Evolutionary conservation across 371 early-diverging fungal genomes (phyloP), one percentile per base, ranked within the genome.

Genomic region (Capniomyces stellatus): DNA sequence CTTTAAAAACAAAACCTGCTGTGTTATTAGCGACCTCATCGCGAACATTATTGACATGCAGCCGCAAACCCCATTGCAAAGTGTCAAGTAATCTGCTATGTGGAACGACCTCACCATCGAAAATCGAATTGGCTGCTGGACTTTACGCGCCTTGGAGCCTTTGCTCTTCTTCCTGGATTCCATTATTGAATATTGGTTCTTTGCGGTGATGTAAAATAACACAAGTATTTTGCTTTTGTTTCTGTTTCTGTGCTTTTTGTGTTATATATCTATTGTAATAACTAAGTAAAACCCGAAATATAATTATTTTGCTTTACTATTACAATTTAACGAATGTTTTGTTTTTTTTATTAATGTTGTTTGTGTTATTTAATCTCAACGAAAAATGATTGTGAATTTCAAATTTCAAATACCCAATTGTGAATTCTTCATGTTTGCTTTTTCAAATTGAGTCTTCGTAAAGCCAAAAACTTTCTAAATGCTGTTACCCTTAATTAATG

Each of bases 21-120:
- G 70, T 0, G 80, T 75, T 23, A 81, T 72, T 51, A 89, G 70
- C 56, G 83, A 87, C 50, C 85, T 80, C 79, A 87, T 73, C 25
- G 81, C 81, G 23, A 79, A 78, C 55, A 89, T 77, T 23, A 89
- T 79, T 35, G 88, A 82, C 55, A 78, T 71, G 22, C 73, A 73
- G 8, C 91, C 91, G 57, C 87, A 88, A 1, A 81, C 81, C 29
- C 85, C 85, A 69, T 90, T 90, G 64, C 82, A 79, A 19, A 90
- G 70, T 3, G 91, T 90, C 52, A 90, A 80, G 52, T 81, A 71
- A 65, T 89, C 91, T 1, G 91, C 91, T 47, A 85, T 61, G 57
- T 80, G 72, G 64, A 90, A 89, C 25, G 66, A 63, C 31, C 71
- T 62, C 29, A 70, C 69, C 71, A 70, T 58, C 19, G 70, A 70